A percentile compares a stretch with the other conserved stretches of the same genome.
phyloP scores from a whole-genome alignment of 768 basidiomycete genomes.

The Kockovaella imperatae region DNA sequence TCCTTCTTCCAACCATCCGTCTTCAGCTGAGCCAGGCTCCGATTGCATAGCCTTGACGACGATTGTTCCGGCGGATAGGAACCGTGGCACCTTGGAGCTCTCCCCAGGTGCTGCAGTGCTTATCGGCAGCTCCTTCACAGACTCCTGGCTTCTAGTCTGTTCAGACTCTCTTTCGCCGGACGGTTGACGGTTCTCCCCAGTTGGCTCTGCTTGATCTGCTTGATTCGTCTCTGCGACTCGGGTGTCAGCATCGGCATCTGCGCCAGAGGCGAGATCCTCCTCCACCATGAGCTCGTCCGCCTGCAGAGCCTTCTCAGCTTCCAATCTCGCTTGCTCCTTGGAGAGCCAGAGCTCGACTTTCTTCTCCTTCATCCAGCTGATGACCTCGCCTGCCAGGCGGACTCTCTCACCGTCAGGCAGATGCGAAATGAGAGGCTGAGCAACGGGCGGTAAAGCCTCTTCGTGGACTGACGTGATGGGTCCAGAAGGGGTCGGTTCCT shows the following conservation, averaged over 20 bases:
- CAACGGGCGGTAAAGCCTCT: slow-evolving; percentile 27
- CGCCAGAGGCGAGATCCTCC: neutral
- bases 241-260: neutral
- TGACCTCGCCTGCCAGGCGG: slow-evolving; percentile 38
- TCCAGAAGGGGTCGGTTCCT: slow-evolving; percentile 12
- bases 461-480: slow-evolving; percentile 40
- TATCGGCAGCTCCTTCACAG: neutral
- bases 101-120: neutral
- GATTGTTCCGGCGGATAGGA: slow-evolving; percentile 34
- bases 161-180: no score
- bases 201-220: neutral
- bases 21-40: slow-evolving; percentile 27
- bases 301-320: slow-evolving; percentile 1
- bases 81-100: slow-evolving; percentile 10
- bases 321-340: slow-evolving; percentile 2
- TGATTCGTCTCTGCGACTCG: neutral
- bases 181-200: no score
- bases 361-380: slow-evolving; percentile 40
- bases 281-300: slow-evolving; percentile 4
- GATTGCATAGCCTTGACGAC: slow-evolving; percentile 37
- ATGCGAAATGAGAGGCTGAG: slow-evolving; percentile 26
- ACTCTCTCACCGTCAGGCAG: slow-evolving; percentile 29
- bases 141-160: neutral
- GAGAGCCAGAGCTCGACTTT: slow-evolving; percentile 34
- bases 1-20: slow-evolving; percentile 64